Conservation (phyloP, 306 rosid species). For the Dryas drummondii region DNA sequence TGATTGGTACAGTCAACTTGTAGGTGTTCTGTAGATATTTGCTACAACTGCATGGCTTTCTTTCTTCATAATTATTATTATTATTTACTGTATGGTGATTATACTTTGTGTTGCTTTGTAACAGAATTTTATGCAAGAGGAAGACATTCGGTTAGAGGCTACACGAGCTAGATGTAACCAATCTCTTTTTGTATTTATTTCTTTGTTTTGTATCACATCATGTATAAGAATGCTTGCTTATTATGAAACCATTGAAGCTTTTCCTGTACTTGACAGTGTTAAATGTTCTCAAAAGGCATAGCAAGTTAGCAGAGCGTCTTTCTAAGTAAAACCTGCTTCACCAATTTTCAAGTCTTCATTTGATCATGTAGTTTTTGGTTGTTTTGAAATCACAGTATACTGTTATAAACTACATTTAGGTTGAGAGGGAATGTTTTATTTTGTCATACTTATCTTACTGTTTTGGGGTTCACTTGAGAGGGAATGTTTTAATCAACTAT, state of each 20-base stretch:
- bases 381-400: not conserved
- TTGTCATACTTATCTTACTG: too few species aligned
- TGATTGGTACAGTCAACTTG: not conserved
- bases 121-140: slow-evolving; percentile 75
- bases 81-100: not conserved
- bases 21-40: not conserved
- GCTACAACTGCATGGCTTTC: too few species aligned
- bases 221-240: not conserved
- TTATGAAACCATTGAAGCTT: slow-evolving; percentile 18
- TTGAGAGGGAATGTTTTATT: too few species aligned
- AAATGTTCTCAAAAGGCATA: slow-evolving; percentile 75
- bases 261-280: slow-evolving; percentile 54
- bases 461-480: too few species aligned
- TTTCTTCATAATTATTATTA: not conserved
- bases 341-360: slow-evolving; percentile 11
- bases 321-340: slow-evolving; percentile 51
- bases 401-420: too few species aligned
- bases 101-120: slow-evolving; percentile 18
- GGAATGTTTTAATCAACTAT: too few species aligned
- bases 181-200: slow-evolving; percentile 23
- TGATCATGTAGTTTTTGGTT: not conserved
- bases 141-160: slow-evolving; percentile 70
- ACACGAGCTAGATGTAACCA: slow-evolving; percentile 70
- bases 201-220: not conserved
- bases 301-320: slow-evolving; percentile 76